Percentiles rank a stretch among this genome's conserved stretches.
phyloP scores from a whole-genome alignment of 2,329 filamentous ascomycete species.

The Leptosphaerulina australis region DNA sequence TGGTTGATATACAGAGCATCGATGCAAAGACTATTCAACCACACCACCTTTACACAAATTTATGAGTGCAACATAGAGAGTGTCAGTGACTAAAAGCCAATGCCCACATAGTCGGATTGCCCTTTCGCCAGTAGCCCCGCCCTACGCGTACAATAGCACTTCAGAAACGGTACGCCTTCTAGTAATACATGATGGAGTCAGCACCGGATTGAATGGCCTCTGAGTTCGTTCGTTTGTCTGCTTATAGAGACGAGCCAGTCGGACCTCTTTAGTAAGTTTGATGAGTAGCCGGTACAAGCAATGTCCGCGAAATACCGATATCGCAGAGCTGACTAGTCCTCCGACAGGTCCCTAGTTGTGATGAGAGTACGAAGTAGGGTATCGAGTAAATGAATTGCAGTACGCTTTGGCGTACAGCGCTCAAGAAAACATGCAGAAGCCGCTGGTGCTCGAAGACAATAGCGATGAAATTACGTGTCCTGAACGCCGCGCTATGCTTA shows the following conservation, averaged over 20 bases:
- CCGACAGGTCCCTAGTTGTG: too few relatives aligned
- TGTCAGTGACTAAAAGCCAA: not conserved
- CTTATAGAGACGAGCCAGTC: not conserved
- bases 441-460: not conserved
- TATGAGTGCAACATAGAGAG: not conserved
- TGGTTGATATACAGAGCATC: conserved; percentile 17
- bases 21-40: conserved; percentile 5
- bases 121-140: not conserved
- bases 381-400: not conserved
- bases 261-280: not conserved
- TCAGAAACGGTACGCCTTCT: not conserved
- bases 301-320: not conserved
- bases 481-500: conserved; percentile 20
- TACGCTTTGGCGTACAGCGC: too few relatives aligned
- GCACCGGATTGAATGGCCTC: not conserved
- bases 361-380: not conserved
- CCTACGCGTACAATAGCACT: conserved; percentile 1
- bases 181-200: not conserved
- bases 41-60: not conserved
- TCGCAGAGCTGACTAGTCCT: too few relatives aligned
- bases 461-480: not conserved
- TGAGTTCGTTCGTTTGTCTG: not conserved
- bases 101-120: not conserved
- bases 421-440: not conserved
- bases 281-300: not conserved